These are phyloP conservation scores for Coemansia sp. DNA, from an alignment of 192 early-diverging fungal genomes.

Conservation along the genomic window DNA sequence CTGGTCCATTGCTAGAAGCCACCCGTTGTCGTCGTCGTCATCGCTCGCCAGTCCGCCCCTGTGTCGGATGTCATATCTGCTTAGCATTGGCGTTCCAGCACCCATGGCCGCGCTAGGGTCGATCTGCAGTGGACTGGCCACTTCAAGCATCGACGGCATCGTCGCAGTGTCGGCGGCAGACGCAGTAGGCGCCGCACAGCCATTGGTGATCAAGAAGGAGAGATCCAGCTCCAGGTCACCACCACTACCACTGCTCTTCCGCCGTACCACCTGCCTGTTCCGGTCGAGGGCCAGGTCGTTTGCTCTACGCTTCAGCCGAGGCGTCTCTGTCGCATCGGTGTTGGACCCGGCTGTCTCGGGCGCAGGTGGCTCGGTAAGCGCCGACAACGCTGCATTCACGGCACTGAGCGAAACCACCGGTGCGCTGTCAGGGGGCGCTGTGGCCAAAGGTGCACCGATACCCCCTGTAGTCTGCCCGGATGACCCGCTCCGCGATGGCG, in stretches of 20 bases:
- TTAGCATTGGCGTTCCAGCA: conserved; percentile 26
- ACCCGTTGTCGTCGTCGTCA: conserved; percentile 21
- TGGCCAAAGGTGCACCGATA: background rate
- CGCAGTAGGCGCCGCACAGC: no score
- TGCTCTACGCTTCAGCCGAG: no score
- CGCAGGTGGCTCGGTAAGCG: conserved; percentile 13
- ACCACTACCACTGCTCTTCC: no score
- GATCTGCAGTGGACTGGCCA: background rate
- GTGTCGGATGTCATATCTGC: background rate
- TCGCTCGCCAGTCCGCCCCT: background rate
- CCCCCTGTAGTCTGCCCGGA: background rate
- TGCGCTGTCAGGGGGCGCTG: background rate
- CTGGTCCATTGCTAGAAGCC: conserved; percentile 44
- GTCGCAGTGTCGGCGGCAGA: no score
- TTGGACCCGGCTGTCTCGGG: no score
- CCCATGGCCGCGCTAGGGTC: conserved; percentile 12
- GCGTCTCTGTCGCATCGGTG: no score
- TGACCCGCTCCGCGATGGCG: conserved; percentile 8
- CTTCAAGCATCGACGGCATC: background rate
- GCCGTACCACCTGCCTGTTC: no score
- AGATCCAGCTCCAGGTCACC: no score
- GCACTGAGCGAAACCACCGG: conserved; percentile 21
- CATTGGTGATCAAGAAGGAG: no score
- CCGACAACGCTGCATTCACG: conserved; percentile 26
- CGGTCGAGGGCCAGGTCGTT: no score